phyloP scores from a whole-genome alignment of 2,329 filamentous ascomycete species.

The Elsinoe ampelina region DNA sequence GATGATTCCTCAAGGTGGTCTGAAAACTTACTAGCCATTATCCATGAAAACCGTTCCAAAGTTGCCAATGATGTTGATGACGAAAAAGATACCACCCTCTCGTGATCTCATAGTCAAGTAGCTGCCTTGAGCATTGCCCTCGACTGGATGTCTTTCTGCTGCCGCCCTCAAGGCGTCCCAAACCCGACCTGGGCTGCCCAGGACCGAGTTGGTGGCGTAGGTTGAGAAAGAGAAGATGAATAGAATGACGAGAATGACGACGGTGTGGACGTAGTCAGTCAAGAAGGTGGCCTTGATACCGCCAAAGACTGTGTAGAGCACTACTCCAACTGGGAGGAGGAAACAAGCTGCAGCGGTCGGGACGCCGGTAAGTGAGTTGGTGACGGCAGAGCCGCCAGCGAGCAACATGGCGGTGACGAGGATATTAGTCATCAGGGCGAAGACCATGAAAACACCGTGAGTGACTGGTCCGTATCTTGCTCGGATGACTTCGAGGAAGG shows the following conservation, averaged over 20 bases:
- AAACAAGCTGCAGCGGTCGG: slow-evolving; percentile 75
- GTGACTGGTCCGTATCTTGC: slow-evolving; percentile 66
- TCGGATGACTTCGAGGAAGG: slow-evolving; percentile 64
- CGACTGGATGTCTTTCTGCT: slow-evolving; percentile 60
- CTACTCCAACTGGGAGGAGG: slow-evolving; percentile 69
- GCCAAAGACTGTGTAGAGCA: slow-evolving; percentile 64
- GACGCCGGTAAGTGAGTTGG: slow-evolving; percentile 62
- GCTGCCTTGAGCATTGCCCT: slow-evolving; percentile 69
- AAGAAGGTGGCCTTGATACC: slow-evolving; percentile 83
- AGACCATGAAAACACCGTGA: slow-evolving; percentile 72
- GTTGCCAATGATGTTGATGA: slow-evolving; percentile 71
- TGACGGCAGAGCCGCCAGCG: slow-evolving; percentile 71
- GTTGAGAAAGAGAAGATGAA: slow-evolving; percentile 75
- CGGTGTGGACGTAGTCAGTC: slow-evolving; percentile 78
- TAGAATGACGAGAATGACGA: slow-evolving; percentile 77
- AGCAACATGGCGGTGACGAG: slow-evolving; percentile 83
- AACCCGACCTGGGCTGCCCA: slow-evolving; percentile 67
- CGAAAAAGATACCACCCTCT: slow-evolving; percentile 79
- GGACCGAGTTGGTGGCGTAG: slow-evolving; percentile 61
- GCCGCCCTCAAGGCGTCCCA: slow-evolving; percentile 70
- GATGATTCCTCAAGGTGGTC: not conserved
- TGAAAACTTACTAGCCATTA: slow-evolving; percentile 41
- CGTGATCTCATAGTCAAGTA: slow-evolving; percentile 79
- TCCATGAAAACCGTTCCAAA: slow-evolving; percentile 79
- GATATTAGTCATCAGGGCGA: slow-evolving; percentile 68